Percentiles rank a stretch among this genome's conserved stretches.
Conservation (phyloP, 257 asterid genomes). For the Haberlea rhodopensis region DNA sequence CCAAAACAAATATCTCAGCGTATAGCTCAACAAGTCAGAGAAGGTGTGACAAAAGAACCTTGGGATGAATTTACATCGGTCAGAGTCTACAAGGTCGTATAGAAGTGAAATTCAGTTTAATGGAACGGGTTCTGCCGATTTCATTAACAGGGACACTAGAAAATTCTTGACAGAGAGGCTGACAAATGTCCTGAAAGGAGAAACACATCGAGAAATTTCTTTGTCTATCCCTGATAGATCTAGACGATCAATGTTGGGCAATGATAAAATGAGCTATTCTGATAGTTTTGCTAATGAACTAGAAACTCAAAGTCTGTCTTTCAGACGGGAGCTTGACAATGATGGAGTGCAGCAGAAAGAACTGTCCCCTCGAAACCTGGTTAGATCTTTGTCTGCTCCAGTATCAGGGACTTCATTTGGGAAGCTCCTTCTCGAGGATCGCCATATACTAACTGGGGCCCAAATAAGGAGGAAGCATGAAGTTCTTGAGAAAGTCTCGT, state of each 20-base stretch:
- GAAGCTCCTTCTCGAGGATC: constrained; percentile 88
- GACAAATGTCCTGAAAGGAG: constrained; percentile 71
- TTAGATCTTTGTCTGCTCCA: constrained; percentile 92
- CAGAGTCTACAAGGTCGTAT: constrained; percentile 82
- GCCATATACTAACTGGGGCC: constrained; percentile 69
- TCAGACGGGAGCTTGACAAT: constrained; percentile 54
- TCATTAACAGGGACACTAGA: constrained; percentile 64
- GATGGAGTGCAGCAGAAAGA: constrained; percentile 42
- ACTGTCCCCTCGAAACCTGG: constrained; percentile 66
- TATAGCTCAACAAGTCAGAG: constrained; percentile 75
- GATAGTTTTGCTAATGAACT: constrained; percentile 34
- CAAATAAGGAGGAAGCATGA: constrained; percentile 83
- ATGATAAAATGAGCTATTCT: constrained; percentile 35
- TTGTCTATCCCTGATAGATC: constrained; percentile 43
- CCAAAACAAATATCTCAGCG: constrained; percentile 75
- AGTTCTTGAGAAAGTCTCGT: constrained; percentile 58
- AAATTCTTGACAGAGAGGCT: constrained; percentile 69
- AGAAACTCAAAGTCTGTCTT: constrained; percentile 54
- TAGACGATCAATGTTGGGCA: constrained; percentile 36
- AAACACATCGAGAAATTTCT: constrained; percentile 43
- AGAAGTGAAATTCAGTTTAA: constrained; percentile 61
- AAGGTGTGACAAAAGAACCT: constrained; percentile 63
- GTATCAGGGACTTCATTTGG: constrained; percentile 81
- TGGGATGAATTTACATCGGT: constrained; percentile 59
- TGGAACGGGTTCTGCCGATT: constrained; percentile 63